Evolutionary conservation across 495 filamentous ascomycete species (phyloP), one percentile per base, ranked within the genome.

Genomic region (Aspergillus hancockii): DNA sequence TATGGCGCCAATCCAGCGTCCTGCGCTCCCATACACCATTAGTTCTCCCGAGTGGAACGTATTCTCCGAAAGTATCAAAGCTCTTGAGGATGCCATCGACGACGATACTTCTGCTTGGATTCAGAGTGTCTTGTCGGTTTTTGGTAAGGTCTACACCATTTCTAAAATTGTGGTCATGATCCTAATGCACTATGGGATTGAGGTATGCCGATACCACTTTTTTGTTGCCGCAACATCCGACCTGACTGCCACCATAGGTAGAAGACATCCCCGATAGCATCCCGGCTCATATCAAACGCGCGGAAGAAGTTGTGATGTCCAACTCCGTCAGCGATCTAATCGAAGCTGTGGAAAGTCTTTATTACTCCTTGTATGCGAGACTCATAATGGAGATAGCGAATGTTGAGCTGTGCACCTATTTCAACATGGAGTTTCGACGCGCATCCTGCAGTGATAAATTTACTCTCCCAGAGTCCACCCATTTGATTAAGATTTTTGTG

Each of bases 341-440:
- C 49, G 63, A 70, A 6, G 65, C 58, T 18, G 60, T 71, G 14
- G 73, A 79, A 34, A 67, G 68, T 21, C 59, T 79, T 10, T 79
- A 69, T 19, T 74, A 75, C 52, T 59, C 67, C 8, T 43, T 76
- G 19, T 79, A 77, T 46, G 61, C 75, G 0, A 63, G 74, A 47
- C 38, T 79, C 6, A 62, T 68, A 12, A 62, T 76, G 43, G 76
- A 79, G 45, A 66, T 78, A 45, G 70, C 73, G 4, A 71, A 60
- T 18, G 66, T 71, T 18, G 71, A 79, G 10, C 67, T 79, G 8
- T 77, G 71, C 51, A 57, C 63, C 34, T 61, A 60, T 18, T 72
- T 70, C 38, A 56, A 54, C 25, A 28, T 67, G n/a, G 63, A 66
- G 31, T 23, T 56, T 13, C 66, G 58, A 28, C 65, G 64, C 6